Evolutionary conservation across 306 rosid species (phyloP), one percentile per base, ranked within the genome.

Genomic region (Begonia peltatifolia): DNA sequence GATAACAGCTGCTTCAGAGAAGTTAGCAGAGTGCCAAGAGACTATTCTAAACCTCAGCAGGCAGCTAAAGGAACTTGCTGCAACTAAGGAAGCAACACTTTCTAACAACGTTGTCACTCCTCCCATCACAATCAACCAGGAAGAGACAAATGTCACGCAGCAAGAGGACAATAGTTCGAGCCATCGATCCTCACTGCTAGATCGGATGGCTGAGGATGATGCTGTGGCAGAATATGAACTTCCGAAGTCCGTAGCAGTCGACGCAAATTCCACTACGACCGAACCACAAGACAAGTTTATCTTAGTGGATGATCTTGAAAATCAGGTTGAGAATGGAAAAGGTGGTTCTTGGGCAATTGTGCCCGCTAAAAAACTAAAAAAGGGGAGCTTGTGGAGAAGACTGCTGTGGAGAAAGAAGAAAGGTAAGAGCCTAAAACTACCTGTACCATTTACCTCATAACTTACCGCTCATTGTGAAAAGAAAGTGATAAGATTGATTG

Each of bases 1-100:
- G 75, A 84, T 84, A 70, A 76, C 87, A 63, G 71, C 84, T 44
- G 97, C 95, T 62, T 79, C 97, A 18, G 95, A 84, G 69, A 89
- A 84, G 74, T 65, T 89, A 71, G 95, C 95, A 5, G 97, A 89
- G 67, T 89, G 97, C 75, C 97, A 89, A 73, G 93, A 82, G 79
- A 84, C 95, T 43, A 84, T 89, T 72, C 69, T 82, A 50, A 72
- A 75, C 77, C 95, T 89, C 9, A 93, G 93, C 41, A 89, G 80
- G 81, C 95, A 89, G 76, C 71, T 89, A 69, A 89, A 89, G 76
- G 87, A 93, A 47, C 48, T 84, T 71, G 81, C 95, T 61, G 47
- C 81, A 16, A 80, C 83, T 56, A 89, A 66, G 65, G 93, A 80
- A 58, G 78, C 77, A 50, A 48, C 71, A 6, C n/a, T n/a, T n/a